phyloP scores from a whole-genome alignment of 768 basidiomycete genomes.

The Gloeostereum incarnatum region DNA sequence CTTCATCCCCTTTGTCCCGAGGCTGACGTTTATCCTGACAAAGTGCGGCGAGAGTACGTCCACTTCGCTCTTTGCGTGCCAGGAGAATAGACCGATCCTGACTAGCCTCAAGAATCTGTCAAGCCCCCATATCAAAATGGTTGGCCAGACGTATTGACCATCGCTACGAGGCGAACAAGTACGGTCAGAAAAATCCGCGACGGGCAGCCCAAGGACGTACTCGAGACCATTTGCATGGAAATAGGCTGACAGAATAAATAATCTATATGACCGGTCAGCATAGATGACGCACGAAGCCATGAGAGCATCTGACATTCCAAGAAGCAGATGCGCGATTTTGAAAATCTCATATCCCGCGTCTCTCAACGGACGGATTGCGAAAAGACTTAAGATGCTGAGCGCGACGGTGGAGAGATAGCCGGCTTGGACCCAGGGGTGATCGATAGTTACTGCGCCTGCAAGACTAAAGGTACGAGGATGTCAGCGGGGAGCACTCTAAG shows the following conservation, averaged over 20 bases:
- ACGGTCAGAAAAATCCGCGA: conserved; percentile 12
- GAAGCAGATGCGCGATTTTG: conserved; percentile 34
- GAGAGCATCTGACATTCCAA: conserved; percentile 22
- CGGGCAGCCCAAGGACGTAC: conserved; percentile 13
- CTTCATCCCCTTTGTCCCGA: not conserved
- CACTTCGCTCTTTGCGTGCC: too few species aligned
- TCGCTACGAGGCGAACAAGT: too few species aligned
- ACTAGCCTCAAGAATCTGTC: conserved; percentile 41
- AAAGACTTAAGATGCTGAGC: conserved; percentile 30
- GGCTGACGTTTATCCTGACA: conserved; percentile 30
- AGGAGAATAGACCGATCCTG: conserved; percentile 35
- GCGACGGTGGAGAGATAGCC: conserved; percentile 27
- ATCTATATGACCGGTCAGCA: conserved; percentile 15
- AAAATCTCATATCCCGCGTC: conserved; percentile 41
- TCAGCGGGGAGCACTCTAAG: too few species aligned
- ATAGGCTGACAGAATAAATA: conserved; percentile 30
- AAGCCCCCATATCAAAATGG: conserved; percentile 44
- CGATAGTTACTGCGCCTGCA: too few species aligned
- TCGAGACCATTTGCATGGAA: conserved; percentile 24
- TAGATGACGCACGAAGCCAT: conserved; percentile 9
- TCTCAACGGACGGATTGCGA: conserved; percentile 43
- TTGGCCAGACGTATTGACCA: conserved; percentile 36
- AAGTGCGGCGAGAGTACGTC: conserved; percentile 36
- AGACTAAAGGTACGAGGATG: too few species aligned
- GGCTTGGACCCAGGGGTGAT: conserved; percentile 20